phyloP scores from a whole-genome alignment of 1,284 basidiomycete species.

The Fomitopsis pinicola region DNA sequence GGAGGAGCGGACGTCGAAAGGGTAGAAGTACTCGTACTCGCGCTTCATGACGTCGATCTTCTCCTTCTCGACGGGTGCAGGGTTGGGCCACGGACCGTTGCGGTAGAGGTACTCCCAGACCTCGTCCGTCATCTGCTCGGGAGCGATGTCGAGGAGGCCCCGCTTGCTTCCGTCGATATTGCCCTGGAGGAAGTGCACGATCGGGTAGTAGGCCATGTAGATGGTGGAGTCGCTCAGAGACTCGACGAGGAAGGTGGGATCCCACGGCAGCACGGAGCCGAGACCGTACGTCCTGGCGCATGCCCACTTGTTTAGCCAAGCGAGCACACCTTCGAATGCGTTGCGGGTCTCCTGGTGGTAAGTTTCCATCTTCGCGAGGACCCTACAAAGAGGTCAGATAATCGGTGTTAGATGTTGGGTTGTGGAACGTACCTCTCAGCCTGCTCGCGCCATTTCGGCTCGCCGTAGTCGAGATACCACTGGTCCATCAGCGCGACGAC shows the following conservation, averaged over 20 bases:
- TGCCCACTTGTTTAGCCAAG: constrained; percentile 98
- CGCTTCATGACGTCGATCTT: constrained; percentile 85
- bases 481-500: constrained; percentile 98
- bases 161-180: constrained; percentile 76
- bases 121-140: constrained; percentile 95
- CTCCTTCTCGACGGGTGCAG: constrained; percentile 65
- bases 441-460: constrained; percentile 81
- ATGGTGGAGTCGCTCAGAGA: constrained; percentile 97
- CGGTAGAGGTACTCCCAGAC: constrained; percentile 95
- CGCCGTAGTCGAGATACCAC: constrained; percentile 99
- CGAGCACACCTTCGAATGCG: constrained; percentile 88
- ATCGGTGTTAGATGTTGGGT: not conserved
- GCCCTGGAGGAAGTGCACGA: constrained; percentile 84
- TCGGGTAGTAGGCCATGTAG: constrained; percentile 99
- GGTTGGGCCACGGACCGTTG: constrained; percentile 70
- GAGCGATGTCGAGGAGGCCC: constrained; percentile 82
- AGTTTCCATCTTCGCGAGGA: constrained; percentile 85
- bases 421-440: constrained; percentile 67
- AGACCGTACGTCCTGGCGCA: constrained; percentile 97
- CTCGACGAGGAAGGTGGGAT: constrained; percentile 95
- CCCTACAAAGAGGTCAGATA: constrained; percentile 37
- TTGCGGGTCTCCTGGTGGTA: constrained; percentile 89
- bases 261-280: constrained; percentile 96
- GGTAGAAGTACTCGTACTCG: constrained; percentile 98
- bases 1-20: constrained; percentile 97